Conservation (phyloP, 1,139 yeast species). For the Sugiyamaella neomexicana region DNA sequence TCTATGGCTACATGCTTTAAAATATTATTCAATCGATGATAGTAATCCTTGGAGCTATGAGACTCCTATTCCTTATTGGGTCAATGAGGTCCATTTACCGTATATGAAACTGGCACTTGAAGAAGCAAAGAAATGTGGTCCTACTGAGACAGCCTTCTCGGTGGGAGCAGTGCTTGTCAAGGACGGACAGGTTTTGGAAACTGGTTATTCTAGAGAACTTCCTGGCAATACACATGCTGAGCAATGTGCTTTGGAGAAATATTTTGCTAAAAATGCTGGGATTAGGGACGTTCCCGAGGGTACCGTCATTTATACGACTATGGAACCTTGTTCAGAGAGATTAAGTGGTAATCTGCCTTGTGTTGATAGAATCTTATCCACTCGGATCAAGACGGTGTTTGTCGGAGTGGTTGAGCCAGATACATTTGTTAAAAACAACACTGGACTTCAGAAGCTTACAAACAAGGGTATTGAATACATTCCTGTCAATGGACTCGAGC, state of each 20-base stretch:
- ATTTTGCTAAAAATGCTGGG: constrained; percentile 46
- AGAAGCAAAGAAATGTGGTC: constrained; percentile 79
- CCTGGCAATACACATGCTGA: constrained; percentile 98
- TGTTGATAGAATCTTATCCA: constrained; percentile 66
- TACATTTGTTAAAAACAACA: constrained; percentile 77
- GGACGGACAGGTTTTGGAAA: constrained; percentile 62
- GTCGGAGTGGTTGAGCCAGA: constrained; percentile 94
- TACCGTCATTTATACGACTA: constrained; percentile 84
- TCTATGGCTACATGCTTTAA: constrained; percentile 87
- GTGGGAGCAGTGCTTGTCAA: constrained; percentile 88
- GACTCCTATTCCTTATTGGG: constrained; percentile 89
- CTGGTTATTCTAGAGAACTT: constrained; percentile 87
- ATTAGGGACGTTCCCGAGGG: constrained; percentile 62
- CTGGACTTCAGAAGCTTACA: constrained; percentile 57
- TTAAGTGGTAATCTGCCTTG: constrained; percentile 92
- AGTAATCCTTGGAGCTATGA: constrained; percentile 64
- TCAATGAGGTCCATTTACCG: constrained; percentile 55
- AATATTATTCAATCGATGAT: constrained; percentile 55
- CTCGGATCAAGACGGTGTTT: constrained; percentile 69
- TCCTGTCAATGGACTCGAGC: constrained; percentile 81
- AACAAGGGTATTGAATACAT: constrained; percentile 66
- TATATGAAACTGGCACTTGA: constrained; percentile 64
- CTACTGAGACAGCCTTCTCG: constrained; percentile 82
- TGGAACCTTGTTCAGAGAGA: constrained; percentile 95
- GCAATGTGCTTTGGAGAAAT: constrained; percentile 87